Conservation (phyloP, 139 green algal genomes). For the Coccomyxa sp. region DNA sequence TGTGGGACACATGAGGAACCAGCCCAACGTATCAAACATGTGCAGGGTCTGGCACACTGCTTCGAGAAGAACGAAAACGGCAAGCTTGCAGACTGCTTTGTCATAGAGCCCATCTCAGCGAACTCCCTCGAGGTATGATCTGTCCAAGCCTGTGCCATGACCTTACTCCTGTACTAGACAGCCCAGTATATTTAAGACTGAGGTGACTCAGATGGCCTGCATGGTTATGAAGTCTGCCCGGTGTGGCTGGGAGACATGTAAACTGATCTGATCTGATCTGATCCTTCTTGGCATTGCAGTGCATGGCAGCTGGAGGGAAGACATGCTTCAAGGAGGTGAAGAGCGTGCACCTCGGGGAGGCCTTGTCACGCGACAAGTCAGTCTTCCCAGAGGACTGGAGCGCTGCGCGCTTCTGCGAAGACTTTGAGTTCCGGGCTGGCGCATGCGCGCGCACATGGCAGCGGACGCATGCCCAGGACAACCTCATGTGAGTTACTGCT, state of each 20-base stretch:
- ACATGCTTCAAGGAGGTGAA: slow-evolving; percentile 78
- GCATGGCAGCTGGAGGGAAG: slow-evolving; percentile 44
- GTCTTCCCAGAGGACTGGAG: slow-evolving; percentile 64
- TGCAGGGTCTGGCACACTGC: slow-evolving; percentile 79
- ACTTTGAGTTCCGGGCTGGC: slow-evolving; percentile 72
- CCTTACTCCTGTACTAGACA: no score
- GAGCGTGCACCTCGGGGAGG: slow-evolving; percentile 54
- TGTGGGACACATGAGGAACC: no score
- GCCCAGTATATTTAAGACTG: no score
- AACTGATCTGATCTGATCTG: background rate
- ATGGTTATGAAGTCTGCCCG: no score
- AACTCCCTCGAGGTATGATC: slow-evolving; percentile 62
- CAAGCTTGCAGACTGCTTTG: slow-evolving; percentile 55
- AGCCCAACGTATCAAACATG: no score
- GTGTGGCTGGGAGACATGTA: background rate
- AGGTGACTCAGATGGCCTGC: no score
- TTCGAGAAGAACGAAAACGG: slow-evolving; percentile 71
- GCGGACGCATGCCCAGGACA: slow-evolving; percentile 79
- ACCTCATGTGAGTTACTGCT: slow-evolving; percentile 61
- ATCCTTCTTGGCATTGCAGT: background rate
- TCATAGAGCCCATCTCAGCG: slow-evolving; percentile 78
- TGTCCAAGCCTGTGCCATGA: background rate
- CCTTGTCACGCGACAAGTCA: slow-evolving; percentile 38
- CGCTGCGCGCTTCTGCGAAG: slow-evolving; percentile 59
- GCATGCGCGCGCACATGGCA: slow-evolving; percentile 79